Evolutionary conservation across 768 basidiomycete genomes (phyloP), one percentile per base, ranked within the genome.

Genomic region (Suillus placidus): DNA sequence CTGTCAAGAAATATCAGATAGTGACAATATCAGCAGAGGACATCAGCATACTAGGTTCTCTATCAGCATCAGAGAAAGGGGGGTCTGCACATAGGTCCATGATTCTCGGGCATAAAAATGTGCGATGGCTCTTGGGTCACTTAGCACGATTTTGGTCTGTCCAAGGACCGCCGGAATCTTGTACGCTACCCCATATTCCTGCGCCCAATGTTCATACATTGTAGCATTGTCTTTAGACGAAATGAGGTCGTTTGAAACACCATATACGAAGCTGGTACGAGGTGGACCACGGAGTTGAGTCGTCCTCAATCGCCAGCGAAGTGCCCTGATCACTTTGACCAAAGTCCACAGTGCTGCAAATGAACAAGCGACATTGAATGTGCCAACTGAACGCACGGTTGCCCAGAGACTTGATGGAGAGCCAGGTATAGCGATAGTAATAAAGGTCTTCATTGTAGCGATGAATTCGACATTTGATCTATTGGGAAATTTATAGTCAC

Each of bases 21-120:
- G 16, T 26, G 26, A 30, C 12, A 10, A 32, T 20, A 32, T 6
- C 4, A 42, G 16, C 30, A 20, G n/a, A 38, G 23, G 13, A 12
- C 34, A 30, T 23, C 2, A 32, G 60, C 75, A 16, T 30, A 79
- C 78, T 58, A 78, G 20, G 12, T 64, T 65, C 40, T 79, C 78
- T 13, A 84, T 80, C 42, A 81, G 78, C 0, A 71, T 52, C 34
- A 73, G 78, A 9, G 74, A 68, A 40, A 81, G 69, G 8, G 70
- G 72, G 1, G 78, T 78, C 51, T 80, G 79, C 0, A 80, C 73
- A 68, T 87, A 87, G 0, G 73, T 76, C 56, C 76, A 83, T 0
- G 84, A 84, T 60, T 86, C 86, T 64, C 73, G 79, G 0, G 83
- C 74, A 69, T 80, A 84, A 62, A 85, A 83, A 68, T 87, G 84